These are phyloP conservation scores for Coniella lustricola DNA, from an alignment of 2,329 filamentous ascomycete genomes.

Conservation along the genomic window DNA sequence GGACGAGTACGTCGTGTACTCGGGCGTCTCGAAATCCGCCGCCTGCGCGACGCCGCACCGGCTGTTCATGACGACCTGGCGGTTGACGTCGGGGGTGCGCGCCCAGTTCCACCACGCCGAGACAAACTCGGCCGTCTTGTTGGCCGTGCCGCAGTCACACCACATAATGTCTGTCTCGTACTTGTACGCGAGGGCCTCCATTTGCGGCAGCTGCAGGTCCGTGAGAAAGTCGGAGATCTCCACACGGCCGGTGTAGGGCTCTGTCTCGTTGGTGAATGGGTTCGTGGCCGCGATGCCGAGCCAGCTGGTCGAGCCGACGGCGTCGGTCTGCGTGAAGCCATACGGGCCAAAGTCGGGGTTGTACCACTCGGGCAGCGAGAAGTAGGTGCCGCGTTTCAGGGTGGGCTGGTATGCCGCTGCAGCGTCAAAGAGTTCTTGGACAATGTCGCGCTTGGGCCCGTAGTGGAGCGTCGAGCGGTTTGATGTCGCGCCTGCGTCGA, in stretches of 20 bases:
- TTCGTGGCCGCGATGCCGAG: conserved; percentile 33
- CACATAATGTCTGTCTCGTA: conserved; percentile 42
- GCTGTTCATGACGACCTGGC: conserved; percentile 48
- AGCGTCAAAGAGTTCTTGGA: conserved; percentile 37
- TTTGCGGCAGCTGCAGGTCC: conserved; percentile 39
- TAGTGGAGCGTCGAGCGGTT: conserved; percentile 35
- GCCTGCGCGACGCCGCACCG: conserved; percentile 46
- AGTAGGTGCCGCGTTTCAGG: conserved; percentile 39
- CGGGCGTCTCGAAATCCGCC: conserved; percentile 53
- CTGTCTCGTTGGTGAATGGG: conserved; percentile 33
- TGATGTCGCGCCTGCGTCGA: conserved; percentile 31
- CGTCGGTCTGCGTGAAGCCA: conserved; percentile 31
- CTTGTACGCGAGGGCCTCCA: conserved; percentile 35
- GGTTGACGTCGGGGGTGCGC: conserved; percentile 24
- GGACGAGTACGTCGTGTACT: conserved; percentile 44
- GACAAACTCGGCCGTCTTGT: conserved; percentile 34
- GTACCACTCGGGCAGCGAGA: conserved; percentile 43
- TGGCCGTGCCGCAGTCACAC: conserved; percentile 40
- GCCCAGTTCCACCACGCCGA: conserved; percentile 35
- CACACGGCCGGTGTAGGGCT: conserved; percentile 36
- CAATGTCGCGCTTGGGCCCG: conserved; percentile 33
- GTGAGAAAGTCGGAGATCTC: conserved; percentile 33
- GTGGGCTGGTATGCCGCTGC: conserved; percentile 33
- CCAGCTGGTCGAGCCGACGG: conserved; percentile 26
- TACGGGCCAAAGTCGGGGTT: conserved; percentile 38